A percentile compares a stretch with the other conserved stretches of the same genome.
Evolutionary conservation across 1,284 basidiomycete species (phyloP).

Genomic region (Ceraceosorus bombacis): DNA sequence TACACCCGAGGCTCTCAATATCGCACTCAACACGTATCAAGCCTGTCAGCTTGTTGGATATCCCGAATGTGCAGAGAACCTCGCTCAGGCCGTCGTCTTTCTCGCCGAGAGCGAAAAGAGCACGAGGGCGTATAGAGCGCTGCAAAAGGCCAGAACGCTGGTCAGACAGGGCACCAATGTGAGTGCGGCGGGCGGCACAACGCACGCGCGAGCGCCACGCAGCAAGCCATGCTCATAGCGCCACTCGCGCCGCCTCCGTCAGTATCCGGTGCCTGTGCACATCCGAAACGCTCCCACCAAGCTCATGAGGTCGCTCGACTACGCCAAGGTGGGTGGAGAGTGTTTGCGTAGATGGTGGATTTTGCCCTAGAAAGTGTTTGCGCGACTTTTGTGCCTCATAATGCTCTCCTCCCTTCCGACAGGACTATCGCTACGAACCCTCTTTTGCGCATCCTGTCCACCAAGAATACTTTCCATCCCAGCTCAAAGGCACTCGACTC

Average conservation of each 20-base stretch:
- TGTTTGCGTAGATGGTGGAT: not conserved
- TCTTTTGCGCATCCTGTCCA: slow-evolving; percentile 57
- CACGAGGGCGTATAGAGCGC: slow-evolving; percentile 54
- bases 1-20: slow-evolving; percentile 57
- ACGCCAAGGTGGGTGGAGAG: slow-evolving; percentile 46
- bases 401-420: no score
- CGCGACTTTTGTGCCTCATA: no score
- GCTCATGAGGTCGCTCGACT: slow-evolving; percentile 74
- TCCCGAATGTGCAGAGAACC: slow-evolving; percentile 54
- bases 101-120: slow-evolving; percentile 76
- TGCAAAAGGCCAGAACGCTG: slow-evolving; percentile 35
- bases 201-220: not conserved
- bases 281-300: slow-evolving; percentile 80
- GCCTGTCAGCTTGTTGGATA: slow-evolving; percentile 63
- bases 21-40: slow-evolving; percentile 36
- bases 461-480: slow-evolving; percentile 52
- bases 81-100: slow-evolving; percentile 73
- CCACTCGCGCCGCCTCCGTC: not conserved
- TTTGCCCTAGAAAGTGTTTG: not conserved
- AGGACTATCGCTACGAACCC: slow-evolving; percentile 62
- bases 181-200: slow-evolving; percentile 56
- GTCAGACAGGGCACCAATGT: slow-evolving; percentile 30
- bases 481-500: slow-evolving; percentile 52
- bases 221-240: no score
- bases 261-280: slow-evolving; percentile 63